These are phyloP conservation scores for Colletotrichum incanum DNA, from an alignment of 2,329 filamentous ascomycete species.

Conservation along the genomic window DNA sequence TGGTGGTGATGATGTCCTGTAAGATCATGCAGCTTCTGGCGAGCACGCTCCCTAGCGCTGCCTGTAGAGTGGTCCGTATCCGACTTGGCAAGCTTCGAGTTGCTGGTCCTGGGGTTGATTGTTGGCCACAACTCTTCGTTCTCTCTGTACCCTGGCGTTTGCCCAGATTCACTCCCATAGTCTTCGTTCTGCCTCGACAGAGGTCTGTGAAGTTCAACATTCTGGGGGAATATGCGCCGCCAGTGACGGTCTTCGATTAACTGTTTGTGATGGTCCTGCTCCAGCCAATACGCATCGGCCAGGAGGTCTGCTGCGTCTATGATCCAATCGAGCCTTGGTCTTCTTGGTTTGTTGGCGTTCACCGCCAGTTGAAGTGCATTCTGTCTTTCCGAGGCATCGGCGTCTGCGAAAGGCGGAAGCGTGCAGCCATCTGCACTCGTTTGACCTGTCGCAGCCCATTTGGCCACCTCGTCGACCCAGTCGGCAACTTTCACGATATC, in stretches of 20 bases:
- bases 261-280: constrained; percentile 84
- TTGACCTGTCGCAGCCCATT: constrained; percentile 59
- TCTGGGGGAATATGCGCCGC: constrained; percentile 76
- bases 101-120: constrained; percentile 45
- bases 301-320: constrained; percentile 88
- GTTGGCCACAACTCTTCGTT: constrained; percentile 14
- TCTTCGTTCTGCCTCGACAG: constrained; percentile 48
- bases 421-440: constrained; percentile 52
- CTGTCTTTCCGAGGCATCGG: constrained; percentile 56
- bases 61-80: constrained; percentile 64
- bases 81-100: constrained; percentile 45
- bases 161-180: constrained; percentile 33
- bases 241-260: constrained; percentile 87
- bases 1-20: constrained; percentile 66
- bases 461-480: constrained; percentile 83
- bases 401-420: constrained; percentile 63
- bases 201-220: constrained; percentile 48
- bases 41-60: constrained; percentile 71
- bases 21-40: constrained; percentile 73
- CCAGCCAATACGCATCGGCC: constrained; percentile 92
- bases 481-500: constrained; percentile 79
- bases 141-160: constrained; percentile 17
- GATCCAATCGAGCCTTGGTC: constrained; percentile 88
- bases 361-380: constrained; percentile 60
- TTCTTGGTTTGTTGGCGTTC: constrained; percentile 72